Evolutionary conservation across 495 filamentous ascomycete genomes (phyloP).

Genomic region (Penicillium pulvis): DNA sequence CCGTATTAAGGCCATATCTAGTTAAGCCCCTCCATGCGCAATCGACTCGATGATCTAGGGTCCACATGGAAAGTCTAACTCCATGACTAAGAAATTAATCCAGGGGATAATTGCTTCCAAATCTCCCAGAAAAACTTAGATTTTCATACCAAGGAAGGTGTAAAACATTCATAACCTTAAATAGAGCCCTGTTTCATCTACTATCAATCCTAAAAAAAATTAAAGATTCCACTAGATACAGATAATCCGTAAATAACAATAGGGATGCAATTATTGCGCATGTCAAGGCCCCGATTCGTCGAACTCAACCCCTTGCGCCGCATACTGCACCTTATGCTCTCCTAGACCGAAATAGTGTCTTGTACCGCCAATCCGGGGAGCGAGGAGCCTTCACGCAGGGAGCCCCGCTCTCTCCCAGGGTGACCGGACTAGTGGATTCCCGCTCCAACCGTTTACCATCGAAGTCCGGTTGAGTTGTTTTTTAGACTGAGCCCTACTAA

Average conservation of each 20-base stretch:
- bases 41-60: too few relatives aligned
- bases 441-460: constrained; percentile 16
- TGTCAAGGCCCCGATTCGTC: constrained; percentile 17
- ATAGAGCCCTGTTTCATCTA: constrained; percentile 1
- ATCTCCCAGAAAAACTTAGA: not conserved
- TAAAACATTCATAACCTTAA: not conserved
- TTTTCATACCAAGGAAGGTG: not conserved
- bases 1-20: too few relatives aligned
- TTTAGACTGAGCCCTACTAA: constrained; percentile 13
- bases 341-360: constrained; percentile 23
- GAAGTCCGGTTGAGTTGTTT: constrained; percentile 19
- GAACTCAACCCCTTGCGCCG: constrained; percentile 26
- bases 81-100: too few relatives aligned
- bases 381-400: constrained; percentile 25
- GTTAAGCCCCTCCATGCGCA: too few relatives aligned
- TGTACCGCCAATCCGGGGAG: constrained; percentile 26
- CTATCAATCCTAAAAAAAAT: not conserved
- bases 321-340: constrained; percentile 18
- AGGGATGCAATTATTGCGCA: constrained; percentile 6
- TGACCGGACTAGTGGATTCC: constrained; percentile 25
- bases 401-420: constrained; percentile 13
- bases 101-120: too few relatives aligned
- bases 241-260: constrained; percentile 6
- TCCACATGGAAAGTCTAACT: too few relatives aligned
- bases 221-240: not conserved